phyloP scores from a whole-genome alignment of 768 basidiomycete species.

The Boletus pseudo-olivaceus region DNA sequence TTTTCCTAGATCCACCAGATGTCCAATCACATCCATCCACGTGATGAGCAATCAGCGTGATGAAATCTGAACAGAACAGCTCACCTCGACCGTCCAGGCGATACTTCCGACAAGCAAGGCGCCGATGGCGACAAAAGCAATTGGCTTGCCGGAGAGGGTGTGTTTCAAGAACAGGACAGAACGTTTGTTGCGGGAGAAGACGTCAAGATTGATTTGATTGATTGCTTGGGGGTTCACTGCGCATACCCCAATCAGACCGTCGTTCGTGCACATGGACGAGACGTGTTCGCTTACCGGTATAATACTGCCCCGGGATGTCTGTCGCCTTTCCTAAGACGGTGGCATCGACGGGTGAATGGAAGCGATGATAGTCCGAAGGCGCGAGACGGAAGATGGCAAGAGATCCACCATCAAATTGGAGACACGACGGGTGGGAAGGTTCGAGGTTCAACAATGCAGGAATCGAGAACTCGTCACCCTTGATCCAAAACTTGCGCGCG shows the following conservation, averaged over 20 bases:
- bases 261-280: not conserved
- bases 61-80: not conserved
- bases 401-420: constrained; percentile 41
- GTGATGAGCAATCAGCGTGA: not conserved
- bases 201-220: constrained; percentile 61
- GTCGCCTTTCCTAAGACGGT: constrained; percentile 39
- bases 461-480: constrained; percentile 69
- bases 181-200: constrained; percentile 62
- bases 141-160: constrained; percentile 38
- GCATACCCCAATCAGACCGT: not conserved
- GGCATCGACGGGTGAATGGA: constrained; percentile 67
- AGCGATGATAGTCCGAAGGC: constrained; percentile 79
- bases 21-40: not conserved
- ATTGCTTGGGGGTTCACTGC: constrained; percentile 76
- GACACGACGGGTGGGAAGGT: constrained; percentile 39
- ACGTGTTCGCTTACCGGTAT: constrained; percentile 42
- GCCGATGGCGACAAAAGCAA: constrained; percentile 74
- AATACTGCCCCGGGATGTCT: constrained; percentile 56
- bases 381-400: constrained; percentile 75
- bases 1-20: constrained; percentile 32
- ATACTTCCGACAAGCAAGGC: constrained; percentile 81
- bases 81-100: constrained; percentile 48
- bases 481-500: constrained; percentile 74
- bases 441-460: constrained; percentile 51
- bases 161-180: constrained; percentile 54